Evolutionary conservation across 352 stramenopile genomes (phyloP).

Genomic region (Lagenidium sp.): DNA sequence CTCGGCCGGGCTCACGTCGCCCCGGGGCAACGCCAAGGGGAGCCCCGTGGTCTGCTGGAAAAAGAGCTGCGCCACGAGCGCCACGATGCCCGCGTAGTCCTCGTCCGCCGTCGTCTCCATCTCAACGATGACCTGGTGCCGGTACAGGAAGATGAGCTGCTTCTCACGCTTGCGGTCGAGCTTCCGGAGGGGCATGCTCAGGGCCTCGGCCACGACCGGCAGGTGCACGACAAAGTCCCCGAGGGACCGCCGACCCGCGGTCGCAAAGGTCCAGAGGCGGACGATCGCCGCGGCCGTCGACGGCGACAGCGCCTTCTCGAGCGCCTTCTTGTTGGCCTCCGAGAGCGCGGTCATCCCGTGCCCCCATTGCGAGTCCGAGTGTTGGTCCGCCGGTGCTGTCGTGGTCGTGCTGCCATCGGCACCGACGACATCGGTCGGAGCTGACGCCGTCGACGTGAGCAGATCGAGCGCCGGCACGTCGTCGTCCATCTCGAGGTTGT

Average conservation of each 20-base stretch:
- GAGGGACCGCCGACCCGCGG: constrained; percentile 44
- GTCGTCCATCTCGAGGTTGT: constrained; percentile 44
- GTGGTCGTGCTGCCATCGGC: constrained; percentile 1
- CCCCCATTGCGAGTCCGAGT: neutral
- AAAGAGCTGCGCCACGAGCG: constrained; percentile 41
- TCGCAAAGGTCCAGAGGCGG: constrained; percentile 59
- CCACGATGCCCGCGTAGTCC: constrained; percentile 18
- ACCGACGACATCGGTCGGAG: neutral
- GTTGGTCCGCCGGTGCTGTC: neutral
- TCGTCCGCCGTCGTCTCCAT: constrained; percentile 21
- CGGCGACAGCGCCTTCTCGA: constrained; percentile 44
- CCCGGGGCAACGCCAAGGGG: constrained; percentile 30
- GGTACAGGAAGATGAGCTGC: constrained; percentile 54
- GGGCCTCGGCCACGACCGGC: constrained; percentile 32
- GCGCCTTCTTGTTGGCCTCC: constrained; percentile 50
- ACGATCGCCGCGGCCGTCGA: constrained; percentile 44
- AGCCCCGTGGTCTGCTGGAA: constrained; percentile 62
- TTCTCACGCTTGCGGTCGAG: constrained; percentile 79
- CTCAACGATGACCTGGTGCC: constrained; percentile 31
- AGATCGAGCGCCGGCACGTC: constrained; percentile 26
- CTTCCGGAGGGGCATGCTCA: constrained; percentile 75
- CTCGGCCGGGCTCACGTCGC: constrained; percentile 18
- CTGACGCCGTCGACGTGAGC: constrained; percentile 1
- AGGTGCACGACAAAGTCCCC: constrained; percentile 56
- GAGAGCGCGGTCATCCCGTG: constrained; percentile 25